A percentile compares a stretch with the other conserved stretches of the same genome.
Conservation (phyloP, 73 alveolate species). For the Durusdinium trenchii region DNA sequence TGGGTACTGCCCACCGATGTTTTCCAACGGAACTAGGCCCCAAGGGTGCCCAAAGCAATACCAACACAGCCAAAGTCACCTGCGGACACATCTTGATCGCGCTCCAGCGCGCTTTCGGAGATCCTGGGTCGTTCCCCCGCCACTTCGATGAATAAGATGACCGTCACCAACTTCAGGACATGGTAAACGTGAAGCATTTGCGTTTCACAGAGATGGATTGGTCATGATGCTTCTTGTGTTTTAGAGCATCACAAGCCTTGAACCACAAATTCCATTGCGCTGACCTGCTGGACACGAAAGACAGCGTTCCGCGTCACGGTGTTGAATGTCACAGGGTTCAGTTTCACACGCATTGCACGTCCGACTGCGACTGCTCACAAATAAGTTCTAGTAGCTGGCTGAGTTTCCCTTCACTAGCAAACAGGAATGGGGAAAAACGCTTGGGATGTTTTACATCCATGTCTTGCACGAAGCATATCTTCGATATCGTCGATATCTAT, state of each 20-base stretch:
- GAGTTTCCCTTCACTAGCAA: neutral
- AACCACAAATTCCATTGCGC: conserved; percentile 12
- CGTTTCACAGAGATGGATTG: neutral
- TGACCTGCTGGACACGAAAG: neutral
- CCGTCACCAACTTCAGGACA: neutral
- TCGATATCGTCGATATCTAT: no score
- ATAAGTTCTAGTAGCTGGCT: neutral
- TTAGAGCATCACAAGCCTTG: neutral
- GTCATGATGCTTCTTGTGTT: neutral
- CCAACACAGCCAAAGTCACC: neutral
- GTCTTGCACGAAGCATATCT: neutral
- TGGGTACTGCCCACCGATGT: neutral
- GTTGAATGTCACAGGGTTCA: neutral
- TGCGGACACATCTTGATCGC: neutral
- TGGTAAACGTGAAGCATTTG: neutral
- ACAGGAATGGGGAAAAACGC: neutral
- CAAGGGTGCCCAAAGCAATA: neutral
- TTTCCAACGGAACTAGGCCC: neutral
- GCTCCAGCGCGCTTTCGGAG: neutral
- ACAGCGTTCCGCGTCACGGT: neutral
- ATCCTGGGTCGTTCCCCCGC: neutral
- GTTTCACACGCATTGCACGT: neutral
- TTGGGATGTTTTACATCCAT: neutral
- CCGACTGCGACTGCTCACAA: neutral
- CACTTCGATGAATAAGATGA: neutral